phyloP scores from a whole-genome alignment of 1,284 basidiomycete species.

The Papiliotrema flavescens region DNA sequence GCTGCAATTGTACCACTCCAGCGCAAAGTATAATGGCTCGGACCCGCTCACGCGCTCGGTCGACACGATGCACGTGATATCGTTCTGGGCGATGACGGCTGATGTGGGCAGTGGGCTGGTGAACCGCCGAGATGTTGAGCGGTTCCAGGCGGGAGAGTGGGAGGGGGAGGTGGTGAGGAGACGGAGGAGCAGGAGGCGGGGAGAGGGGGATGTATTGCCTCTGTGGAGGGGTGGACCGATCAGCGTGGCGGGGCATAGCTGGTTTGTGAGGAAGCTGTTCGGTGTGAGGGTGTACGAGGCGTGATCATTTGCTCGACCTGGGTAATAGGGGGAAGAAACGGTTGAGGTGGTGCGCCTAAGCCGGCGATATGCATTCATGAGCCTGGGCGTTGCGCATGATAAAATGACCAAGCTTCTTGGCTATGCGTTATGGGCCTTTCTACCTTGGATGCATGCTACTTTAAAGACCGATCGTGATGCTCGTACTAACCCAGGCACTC shows the following conservation, averaged over 20 bases:
- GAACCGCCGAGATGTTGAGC: conserved; percentile 2
- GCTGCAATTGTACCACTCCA: not conserved
- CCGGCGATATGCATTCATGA: no score
- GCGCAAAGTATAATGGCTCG: not conserved
- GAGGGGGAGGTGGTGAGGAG: conserved; percentile 4
- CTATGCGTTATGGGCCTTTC: no score
- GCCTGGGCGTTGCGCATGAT: no score
- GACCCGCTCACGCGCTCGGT: not conserved
- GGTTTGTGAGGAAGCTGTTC: conserved; percentile 11
- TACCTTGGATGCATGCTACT: no score
- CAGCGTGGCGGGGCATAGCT: conserved; percentile 11
- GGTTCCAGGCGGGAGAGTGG: conserved; percentile 14
- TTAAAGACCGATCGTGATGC: no score
- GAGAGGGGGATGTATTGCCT: conserved; percentile 9
- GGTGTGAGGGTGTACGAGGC: conserved; percentile 13
- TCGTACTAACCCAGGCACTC: no score
- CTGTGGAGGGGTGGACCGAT: conserved; percentile 16
- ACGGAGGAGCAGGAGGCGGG: conserved; percentile 6
- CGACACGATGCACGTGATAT: conserved; percentile 3
- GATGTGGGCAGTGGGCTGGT: conserved; percentile 8
- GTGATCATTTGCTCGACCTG: no score
- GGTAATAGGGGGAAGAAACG: no score
- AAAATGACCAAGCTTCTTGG: no score
- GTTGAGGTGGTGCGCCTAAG: no score
- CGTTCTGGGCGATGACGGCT: conserved; percentile 12